A percentile compares a stretch with the other conserved stretches of the same genome.
Evolutionary conservation across 192 early-diverging fungal genomes (phyloP).

Genomic region (Coemansia sp.): DNA sequence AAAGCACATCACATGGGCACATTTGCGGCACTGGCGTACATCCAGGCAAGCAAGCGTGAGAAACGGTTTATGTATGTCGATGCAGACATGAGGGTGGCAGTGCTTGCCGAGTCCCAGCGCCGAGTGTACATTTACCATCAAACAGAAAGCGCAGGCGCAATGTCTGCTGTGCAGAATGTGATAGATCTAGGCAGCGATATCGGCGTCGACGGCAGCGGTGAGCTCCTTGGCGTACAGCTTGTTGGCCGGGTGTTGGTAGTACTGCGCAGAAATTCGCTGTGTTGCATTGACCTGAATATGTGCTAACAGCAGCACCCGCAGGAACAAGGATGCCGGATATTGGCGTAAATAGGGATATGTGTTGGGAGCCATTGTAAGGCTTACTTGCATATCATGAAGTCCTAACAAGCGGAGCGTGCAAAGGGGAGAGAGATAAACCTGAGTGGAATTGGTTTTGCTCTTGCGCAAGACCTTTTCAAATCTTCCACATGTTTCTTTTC

Average conservation of each 20-base stretch:
- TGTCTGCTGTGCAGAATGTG: slow-evolving; percentile 37
- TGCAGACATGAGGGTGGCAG: slow-evolving; percentile 33
- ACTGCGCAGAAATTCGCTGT: slow-evolving; percentile 25
- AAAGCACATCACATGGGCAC: slow-evolving; percentile 55
- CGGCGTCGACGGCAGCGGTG: slow-evolving; percentile 12
- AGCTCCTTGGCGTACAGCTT: slow-evolving; percentile 41
- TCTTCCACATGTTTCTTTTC: not conserved
- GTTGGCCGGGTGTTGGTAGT: slow-evolving; percentile 19
- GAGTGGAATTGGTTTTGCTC: too few species aligned
- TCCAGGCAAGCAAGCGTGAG: slow-evolving; percentile 76
- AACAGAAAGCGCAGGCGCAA: not conserved
- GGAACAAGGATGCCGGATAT: not conserved
- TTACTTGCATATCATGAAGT: not conserved
- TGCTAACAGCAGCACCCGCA: not conserved
- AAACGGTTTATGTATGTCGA: slow-evolving; percentile 63
- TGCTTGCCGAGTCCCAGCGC: slow-evolving; percentile 46
- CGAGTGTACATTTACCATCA: slow-evolving; percentile 51
- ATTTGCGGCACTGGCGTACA: slow-evolving; percentile 69
- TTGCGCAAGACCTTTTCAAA: not conserved
- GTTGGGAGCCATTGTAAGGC: not conserved
- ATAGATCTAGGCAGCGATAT: slow-evolving; percentile 30
- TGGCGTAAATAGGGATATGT: not conserved
- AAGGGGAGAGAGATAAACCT: too few species aligned
- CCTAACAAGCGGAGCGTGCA: too few species aligned
- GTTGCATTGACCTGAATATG: slow-evolving; percentile 22